Evolutionary conservation across 2,329 filamentous ascomycete species (phyloP).

Genomic region (Coleophoma eucalyptorum): DNA sequence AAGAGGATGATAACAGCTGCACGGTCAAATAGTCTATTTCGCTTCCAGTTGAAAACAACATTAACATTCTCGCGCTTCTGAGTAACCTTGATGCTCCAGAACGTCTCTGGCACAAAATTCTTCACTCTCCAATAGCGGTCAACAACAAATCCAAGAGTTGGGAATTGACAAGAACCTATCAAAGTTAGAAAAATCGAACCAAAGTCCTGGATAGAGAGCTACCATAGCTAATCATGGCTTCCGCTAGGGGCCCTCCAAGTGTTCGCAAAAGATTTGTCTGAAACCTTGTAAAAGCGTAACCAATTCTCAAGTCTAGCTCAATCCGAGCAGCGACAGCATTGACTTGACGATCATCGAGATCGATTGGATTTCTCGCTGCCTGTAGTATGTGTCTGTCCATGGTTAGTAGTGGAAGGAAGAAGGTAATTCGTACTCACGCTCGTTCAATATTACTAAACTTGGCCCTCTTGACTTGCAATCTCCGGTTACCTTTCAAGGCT

Average conservation of each 20-base stretch:
- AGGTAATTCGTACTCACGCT: constrained; percentile 51
- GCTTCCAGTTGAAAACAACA: constrained; percentile 80
- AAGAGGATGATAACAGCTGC: constrained; percentile 77
- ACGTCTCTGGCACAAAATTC: constrained; percentile 88
- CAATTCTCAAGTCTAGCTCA: constrained; percentile 88
- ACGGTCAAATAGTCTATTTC: constrained; percentile 83
- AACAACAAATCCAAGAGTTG: constrained; percentile 93
- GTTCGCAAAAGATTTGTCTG: constrained; percentile 74
- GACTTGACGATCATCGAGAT: constrained; percentile 81
- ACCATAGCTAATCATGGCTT: constrained; percentile 78
- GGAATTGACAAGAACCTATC: constrained; percentile 87
- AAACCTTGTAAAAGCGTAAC: constrained; percentile 87
- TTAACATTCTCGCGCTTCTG: constrained; percentile 74
- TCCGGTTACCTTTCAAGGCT: constrained; percentile 68
- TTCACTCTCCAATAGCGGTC: constrained; percentile 92
- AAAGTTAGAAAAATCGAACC: constrained; percentile 8
- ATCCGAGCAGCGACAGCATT: constrained; percentile 86
- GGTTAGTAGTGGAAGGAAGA: too few species aligned
- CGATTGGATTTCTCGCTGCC: constrained; percentile 72
- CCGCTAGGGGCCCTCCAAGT: constrained; percentile 63
- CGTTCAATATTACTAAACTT: constrained; percentile 94
- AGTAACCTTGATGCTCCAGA: constrained; percentile 87
- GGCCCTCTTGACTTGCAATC: constrained; percentile 78
- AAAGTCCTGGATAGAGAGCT: constrained; percentile 18
- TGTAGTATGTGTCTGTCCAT: constrained; percentile 71